Percentiles rank a stretch among this genome's conserved stretches.
These are phyloP conservation scores for Themeda triandra DNA, from an alignment of 176 grass and related monocot genomes.

Conservation along the genomic window DNA sequence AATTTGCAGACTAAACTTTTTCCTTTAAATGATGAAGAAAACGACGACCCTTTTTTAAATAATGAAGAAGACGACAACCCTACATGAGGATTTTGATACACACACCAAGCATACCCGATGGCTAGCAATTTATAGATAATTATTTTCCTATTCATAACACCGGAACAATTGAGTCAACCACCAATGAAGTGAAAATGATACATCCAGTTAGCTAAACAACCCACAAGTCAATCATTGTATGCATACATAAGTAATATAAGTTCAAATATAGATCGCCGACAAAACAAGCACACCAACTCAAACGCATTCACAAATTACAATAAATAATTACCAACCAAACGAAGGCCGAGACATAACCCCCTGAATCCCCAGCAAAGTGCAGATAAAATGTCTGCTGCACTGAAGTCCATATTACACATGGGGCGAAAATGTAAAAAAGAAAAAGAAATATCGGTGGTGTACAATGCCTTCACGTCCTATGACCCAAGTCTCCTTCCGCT, in stretches of 20 bases:
- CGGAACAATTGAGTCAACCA: no score
- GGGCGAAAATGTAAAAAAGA: neutral
- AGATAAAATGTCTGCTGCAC: constrained; percentile 44
- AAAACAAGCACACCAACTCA: constrained; percentile 11
- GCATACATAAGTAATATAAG: no score
- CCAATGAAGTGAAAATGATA: neutral
- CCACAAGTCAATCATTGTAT: neutral
- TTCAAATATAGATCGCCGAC: neutral
- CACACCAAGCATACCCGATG: no score
- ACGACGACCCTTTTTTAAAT: no score
- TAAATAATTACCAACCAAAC: constrained; percentile 44
- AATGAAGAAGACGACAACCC: no score
- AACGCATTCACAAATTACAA: constrained; percentile 33
- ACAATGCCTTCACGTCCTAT: neutral
- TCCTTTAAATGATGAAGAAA: no score
- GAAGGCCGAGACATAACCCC: constrained; percentile 23
- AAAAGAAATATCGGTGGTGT: constrained; percentile 22
- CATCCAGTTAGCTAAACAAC: neutral
- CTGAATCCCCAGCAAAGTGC: constrained; percentile 35
- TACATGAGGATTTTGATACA: no score
- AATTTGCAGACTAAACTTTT: no score
- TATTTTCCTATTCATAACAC: no score
- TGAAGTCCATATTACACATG: constrained; percentile 36
- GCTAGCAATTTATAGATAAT: no score
- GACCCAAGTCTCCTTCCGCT: constrained; percentile 13